phyloP scores from a whole-genome alignment of 2,329 filamentous ascomycete species.

The Bertia moriformis region DNA sequence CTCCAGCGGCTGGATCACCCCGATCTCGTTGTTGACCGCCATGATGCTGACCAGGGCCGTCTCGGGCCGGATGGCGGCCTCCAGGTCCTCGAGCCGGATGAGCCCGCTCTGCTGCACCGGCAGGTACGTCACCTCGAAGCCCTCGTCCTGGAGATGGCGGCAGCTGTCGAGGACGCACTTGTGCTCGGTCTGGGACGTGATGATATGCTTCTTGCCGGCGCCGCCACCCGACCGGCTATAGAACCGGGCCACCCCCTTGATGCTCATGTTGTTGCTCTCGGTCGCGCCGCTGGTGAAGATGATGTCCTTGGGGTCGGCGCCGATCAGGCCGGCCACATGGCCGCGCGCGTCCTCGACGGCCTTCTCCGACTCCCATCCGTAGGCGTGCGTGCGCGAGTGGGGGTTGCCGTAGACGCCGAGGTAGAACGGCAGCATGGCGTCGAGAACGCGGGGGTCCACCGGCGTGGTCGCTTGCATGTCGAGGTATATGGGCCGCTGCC shows the following conservation, averaged over 20 bases:
- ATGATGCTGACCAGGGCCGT: conserved; percentile 91
- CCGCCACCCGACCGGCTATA: conserved; percentile 82
- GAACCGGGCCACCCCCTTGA: conserved; percentile 94
- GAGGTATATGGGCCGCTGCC: conserved; percentile 85
- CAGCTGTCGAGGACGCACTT: conserved; percentile 98
- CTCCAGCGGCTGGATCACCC: conserved; percentile 90
- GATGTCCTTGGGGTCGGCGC: conserved; percentile 91
- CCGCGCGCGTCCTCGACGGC: conserved; percentile 75
- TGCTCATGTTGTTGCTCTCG: conserved; percentile 99
- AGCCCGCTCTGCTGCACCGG: conserved; percentile 80
- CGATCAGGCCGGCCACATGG: conserved; percentile 74
- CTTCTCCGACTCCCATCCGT: conserved; percentile 96
- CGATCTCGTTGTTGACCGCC: conserved; percentile 98
- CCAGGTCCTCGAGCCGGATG: conserved; percentile 67
- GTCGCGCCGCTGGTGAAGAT: conserved; percentile 97
- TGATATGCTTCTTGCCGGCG: conserved; percentile 98
- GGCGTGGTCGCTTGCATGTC: conserved; percentile 98
- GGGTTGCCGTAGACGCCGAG: conserved; percentile 92
- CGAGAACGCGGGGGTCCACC: conserved; percentile 82
- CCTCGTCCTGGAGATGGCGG: conserved; percentile 88
- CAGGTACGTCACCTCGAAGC: conserved; percentile 88
- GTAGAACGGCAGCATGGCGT: conserved; percentile 91
- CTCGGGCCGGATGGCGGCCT: conserved; percentile 78
- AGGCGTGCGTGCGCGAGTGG: conserved; percentile 91
- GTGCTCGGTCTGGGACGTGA: conserved; percentile 95